Base-by-base conservation (phyloP, 2,329 filamentous ascomycete genomes). In the Trichophyton mentagrophytes region DNA sequence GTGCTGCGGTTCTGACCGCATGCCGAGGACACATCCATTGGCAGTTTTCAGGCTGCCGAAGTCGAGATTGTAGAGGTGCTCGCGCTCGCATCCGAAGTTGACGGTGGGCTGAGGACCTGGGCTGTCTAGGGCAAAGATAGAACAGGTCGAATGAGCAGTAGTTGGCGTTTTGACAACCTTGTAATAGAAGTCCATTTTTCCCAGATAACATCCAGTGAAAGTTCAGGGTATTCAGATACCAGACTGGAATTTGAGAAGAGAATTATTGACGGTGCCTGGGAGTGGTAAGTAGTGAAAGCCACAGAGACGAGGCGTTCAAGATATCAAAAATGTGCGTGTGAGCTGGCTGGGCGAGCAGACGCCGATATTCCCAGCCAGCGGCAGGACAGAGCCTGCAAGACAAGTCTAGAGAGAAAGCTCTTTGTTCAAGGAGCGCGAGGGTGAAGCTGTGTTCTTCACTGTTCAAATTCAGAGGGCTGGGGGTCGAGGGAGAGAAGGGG, bases 91-190 rank as follows among this genome's bases (percentile, higher is more conserved):
- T 22, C 42, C 57, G 57, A 59, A 49, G 22, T 30, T n/a, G 27
- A 30, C 57, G 40, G 4, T 30, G 38, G 33, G 17, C 30, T 57
- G 13, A 40, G 11, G 8, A 40, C 38, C 15, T n/a, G 36, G 40
- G 22, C 30, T 25, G 57, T 25, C 36, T 15, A 22, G 22, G 38
- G 22, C 36, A 47, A 64, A 63, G 55, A 63, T 60, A 11, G 59
- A 60, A 59, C 61, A 62, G 55, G 59, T 59, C 4, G 61, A 60
- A 20, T 33, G 60, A 27, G 62, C 60, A 13, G 62, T 63, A 47
- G 42, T 15, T 17, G 62, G 60, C 36, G 27, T 51, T 1, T 36
- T 33, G 44, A 22, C 55, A 6, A 30, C 49, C 9, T n/a, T 7
- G 22, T 53, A 13, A 13, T 13, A 30, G 13, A n/a, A 53, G 3